Percentiles rank a stretch among this genome's conserved stretches.
phyloP scores from a whole-genome alignment of 768 basidiomycete genomes.

The Lentinula sp. region DNA sequence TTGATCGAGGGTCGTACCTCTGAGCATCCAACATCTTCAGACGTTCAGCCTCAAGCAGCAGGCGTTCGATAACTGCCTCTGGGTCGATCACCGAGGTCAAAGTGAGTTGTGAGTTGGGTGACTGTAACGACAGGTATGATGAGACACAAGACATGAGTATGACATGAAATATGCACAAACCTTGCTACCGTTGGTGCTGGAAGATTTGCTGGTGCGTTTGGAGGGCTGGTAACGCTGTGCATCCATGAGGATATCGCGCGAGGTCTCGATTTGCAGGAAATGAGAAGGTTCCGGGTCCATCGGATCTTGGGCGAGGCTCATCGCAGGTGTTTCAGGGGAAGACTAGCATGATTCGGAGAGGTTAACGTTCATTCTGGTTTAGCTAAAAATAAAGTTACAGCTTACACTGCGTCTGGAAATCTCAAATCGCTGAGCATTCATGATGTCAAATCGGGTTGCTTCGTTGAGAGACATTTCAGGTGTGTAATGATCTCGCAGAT shows the following conservation, averaged over 20 bases:
- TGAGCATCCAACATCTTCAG: background rate
- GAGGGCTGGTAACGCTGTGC: background rate
- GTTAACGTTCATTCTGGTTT: background rate
- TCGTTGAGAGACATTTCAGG: background rate
- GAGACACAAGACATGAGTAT: background rate
- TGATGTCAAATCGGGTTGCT: constrained; percentile 7
- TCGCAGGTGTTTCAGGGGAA: background rate
- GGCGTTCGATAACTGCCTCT: background rate
- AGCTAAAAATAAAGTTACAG: background rate
- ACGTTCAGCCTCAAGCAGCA: background rate
- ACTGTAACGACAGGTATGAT: background rate
- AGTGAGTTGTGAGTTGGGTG: background rate
- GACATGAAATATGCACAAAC: background rate
- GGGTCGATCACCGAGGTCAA: background rate
- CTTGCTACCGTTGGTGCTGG: background rate
- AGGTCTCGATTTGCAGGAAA: background rate
- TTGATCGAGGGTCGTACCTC: background rate
- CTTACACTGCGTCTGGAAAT: constrained; percentile 18
- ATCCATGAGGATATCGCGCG: background rate
- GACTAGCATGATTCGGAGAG: background rate
- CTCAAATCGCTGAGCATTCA: constrained; percentile 27
- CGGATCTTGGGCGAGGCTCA: background rate
- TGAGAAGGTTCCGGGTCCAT: background rate
- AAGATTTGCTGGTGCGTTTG: background rate
- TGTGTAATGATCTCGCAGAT: background rate